These are phyloP conservation scores for Silene uniflora DNA, from an alignment of 148 eudicot genomes.

Conservation along the genomic window DNA sequence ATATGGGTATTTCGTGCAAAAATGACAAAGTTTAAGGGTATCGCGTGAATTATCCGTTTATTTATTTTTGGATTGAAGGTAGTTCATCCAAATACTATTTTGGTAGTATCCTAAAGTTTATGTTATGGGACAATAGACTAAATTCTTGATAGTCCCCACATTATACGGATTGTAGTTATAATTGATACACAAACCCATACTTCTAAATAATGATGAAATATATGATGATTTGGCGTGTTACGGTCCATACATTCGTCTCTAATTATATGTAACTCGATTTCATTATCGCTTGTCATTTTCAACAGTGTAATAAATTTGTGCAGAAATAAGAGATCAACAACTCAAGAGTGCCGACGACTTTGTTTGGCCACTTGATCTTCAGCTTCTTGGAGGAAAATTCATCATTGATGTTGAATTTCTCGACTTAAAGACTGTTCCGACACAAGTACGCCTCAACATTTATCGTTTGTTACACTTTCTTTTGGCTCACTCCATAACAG, in stretches of 20 bases:
- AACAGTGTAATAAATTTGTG: conserved; percentile 6
- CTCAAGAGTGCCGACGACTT: conserved; percentile 73
- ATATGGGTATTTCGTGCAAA: no score
- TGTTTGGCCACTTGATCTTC: conserved; percentile 79
- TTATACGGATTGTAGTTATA: background rate
- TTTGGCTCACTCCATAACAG: no score
- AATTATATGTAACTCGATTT: background rate
- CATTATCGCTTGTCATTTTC: background rate
- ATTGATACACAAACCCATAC: background rate
- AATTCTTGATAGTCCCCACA: background rate
- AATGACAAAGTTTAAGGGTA: no score
- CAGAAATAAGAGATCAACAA: conserved; percentile 70
- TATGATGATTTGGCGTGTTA: background rate
- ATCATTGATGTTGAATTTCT: conserved; percentile 86
- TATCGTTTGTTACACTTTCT: background rate
- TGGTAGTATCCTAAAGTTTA: background rate
- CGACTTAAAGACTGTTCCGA: conserved; percentile 59
- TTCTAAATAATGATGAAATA: background rate
- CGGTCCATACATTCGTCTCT: background rate
- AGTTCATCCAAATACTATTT: background rate
- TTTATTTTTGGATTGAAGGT: background rate
- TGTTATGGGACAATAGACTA: background rate
- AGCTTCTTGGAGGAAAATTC: conserved; percentile 54
- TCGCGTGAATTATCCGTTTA: no score
- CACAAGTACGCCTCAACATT: conserved; percentile 38